Percentiles rank a stretch among this genome's conserved stretches.
These are phyloP conservation scores for Paramecium pentaurelia DNA, from an alignment of 73 alveolate genomes.

Conservation along the genomic window DNA sequence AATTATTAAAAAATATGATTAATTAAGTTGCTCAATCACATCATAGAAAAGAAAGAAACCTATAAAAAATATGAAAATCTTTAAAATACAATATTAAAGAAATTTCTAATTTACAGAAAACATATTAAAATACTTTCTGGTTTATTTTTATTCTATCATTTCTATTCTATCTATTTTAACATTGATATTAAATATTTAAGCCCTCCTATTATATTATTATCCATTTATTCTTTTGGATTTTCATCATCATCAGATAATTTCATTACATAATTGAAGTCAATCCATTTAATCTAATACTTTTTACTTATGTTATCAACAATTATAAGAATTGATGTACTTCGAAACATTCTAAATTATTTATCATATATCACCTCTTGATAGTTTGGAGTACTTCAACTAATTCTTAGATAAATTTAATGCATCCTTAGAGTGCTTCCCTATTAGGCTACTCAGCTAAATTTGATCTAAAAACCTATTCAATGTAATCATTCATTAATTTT, in stretches of 20 bases:
- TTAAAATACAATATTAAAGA: too few species aligned
- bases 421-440: not conserved
- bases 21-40: not conserved
- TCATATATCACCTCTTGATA: not conserved
- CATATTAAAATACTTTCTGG: too few species aligned
- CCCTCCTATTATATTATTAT: not conserved
- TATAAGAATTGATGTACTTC: not conserved
- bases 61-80: too few species aligned
- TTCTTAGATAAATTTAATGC: not conserved
- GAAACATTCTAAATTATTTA: not conserved
- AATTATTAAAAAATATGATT: not conserved
- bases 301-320: conserved; percentile 1
- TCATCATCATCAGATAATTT: not conserved
- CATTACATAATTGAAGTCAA: not conserved
- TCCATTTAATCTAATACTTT: not conserved
- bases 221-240: not conserved
- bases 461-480: not conserved
- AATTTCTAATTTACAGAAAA: not conserved
- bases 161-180: not conserved
- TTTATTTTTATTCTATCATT: not conserved
- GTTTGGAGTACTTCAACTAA: not conserved
- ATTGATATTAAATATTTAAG: not conserved
- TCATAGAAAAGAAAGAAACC: too few species aligned
- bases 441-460: not conserved
- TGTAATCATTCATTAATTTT: not conserved